Evolutionary conservation across 257 asterid genomes (phyloP).

Genomic region (Plantago ovata): DNA sequence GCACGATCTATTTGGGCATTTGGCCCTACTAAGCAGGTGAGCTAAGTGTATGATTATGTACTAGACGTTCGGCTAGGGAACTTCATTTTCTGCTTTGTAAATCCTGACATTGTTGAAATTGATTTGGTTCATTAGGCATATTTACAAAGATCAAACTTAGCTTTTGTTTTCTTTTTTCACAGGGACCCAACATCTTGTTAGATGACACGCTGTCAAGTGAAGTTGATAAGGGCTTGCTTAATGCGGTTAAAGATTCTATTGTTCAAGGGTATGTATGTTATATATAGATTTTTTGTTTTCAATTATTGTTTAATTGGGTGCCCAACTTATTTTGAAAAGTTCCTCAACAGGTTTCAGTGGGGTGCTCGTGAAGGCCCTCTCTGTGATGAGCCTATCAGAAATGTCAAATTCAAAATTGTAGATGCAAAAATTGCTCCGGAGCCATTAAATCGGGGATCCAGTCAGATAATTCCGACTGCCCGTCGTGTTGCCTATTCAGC

Average conservation of each 20-base stretch:
- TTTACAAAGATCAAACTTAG: constrained; percentile 1
- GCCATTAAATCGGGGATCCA: constrained; percentile 95
- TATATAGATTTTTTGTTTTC: constrained; percentile 4
- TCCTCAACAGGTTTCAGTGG: constrained; percentile 83
- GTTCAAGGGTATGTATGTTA: constrained; percentile 76
- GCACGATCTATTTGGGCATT: constrained; percentile 99
- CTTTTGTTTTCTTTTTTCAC: constrained; percentile 17
- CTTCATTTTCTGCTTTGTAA: not conserved
- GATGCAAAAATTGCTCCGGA: constrained; percentile 96
- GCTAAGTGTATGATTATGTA: constrained; percentile 13
- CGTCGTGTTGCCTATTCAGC: constrained; percentile 98
- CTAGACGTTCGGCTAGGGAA: not conserved
- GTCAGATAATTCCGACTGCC: constrained; percentile 96
- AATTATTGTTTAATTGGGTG: constrained; percentile 10
- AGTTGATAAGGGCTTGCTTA: constrained; percentile 86
- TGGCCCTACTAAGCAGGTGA: constrained; percentile 97
- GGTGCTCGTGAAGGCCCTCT: constrained; percentile 99
- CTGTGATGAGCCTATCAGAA: constrained; percentile 97
- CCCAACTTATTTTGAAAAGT: constrained; percentile 18
- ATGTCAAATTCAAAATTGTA: constrained; percentile 91
- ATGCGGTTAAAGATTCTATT: constrained; percentile 85
- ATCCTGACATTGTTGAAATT: constrained; percentile 17
- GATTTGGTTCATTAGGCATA: not conserved
- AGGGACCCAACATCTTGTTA: constrained; percentile 95
- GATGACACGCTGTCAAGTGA: constrained; percentile 96